Conservation (phyloP, 176 grass and related monocot genomes). For the Aegilops speltoides region DNA sequence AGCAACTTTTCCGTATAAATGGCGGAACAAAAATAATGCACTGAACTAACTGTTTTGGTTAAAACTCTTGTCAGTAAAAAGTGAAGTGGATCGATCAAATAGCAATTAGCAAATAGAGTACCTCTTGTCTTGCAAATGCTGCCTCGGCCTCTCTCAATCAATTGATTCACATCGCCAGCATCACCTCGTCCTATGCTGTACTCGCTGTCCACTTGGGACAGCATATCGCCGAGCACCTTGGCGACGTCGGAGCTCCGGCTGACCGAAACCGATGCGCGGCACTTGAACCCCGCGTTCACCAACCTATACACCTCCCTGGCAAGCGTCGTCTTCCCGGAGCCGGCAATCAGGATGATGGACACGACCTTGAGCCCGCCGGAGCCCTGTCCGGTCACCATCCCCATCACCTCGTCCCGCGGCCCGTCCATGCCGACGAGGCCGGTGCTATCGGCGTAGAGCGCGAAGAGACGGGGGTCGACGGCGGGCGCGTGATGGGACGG, state of each 20-base stretch:
- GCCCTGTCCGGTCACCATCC: background rate
- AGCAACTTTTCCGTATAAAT: no score
- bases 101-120: background rate
- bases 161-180: background rate
- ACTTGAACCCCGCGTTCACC: background rate
- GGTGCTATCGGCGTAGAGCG: background rate
- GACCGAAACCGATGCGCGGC: background rate
- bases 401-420: conserved; percentile 10
- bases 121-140: background rate
- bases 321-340: conserved; percentile 48
- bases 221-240: background rate
- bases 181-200: background rate
- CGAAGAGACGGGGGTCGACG: background rate
- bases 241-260: background rate
- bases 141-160: background rate
- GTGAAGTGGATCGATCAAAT: no score
- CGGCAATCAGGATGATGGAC: conserved; percentile 32
- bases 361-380: background rate
- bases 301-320: background rate
- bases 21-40: no score
- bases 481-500: background rate
- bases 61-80: no score
- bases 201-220: background rate
- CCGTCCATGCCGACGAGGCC: conserved; percentile 14
- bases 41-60: no score